These are phyloP conservation scores for Penicillium sp. DNA, from an alignment of 2,329 filamentous ascomycete species.

Conservation along the genomic window DNA sequence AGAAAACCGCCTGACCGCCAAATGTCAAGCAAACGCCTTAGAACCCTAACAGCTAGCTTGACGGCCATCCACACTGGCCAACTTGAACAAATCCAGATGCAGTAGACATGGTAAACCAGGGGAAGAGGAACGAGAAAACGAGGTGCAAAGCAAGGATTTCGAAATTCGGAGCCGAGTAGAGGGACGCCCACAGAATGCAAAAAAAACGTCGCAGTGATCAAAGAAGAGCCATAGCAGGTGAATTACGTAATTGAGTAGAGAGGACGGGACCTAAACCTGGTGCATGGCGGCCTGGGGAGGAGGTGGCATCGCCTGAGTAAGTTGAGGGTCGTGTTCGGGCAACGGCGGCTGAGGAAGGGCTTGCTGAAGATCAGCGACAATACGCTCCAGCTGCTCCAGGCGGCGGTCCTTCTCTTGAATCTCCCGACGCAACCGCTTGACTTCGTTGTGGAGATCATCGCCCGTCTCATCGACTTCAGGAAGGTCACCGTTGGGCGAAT, in stretches of 20 bases:
- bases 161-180: neutral
- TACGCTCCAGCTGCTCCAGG: slow-evolving; percentile 44
- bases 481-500: slow-evolving; percentile 34
- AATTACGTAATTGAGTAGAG: slow-evolving; percentile 9
- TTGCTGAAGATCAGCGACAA: slow-evolving; percentile 40
- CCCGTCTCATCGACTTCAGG: slow-evolving; percentile 46
- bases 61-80: slow-evolving; percentile 9
- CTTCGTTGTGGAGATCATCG: slow-evolving; percentile 58
- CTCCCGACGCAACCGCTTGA: slow-evolving; percentile 67
- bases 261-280: slow-evolving; percentile 14
- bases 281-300: slow-evolving; percentile 18
- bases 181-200: slow-evolving; percentile 37
- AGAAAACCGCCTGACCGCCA: slow-evolving; percentile 36
- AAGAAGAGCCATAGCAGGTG: neutral
- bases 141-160: slow-evolving; percentile 19
- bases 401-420: slow-evolving; percentile 59
- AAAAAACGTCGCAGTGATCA: slow-evolving; percentile 16
- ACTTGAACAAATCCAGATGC: slow-evolving; percentile 19
- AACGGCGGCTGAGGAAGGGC: slow-evolving; percentile 33
- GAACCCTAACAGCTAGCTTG: slow-evolving; percentile 16
- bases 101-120: slow-evolving; percentile 6
- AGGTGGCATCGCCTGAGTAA: slow-evolving; percentile 15
- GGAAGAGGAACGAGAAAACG: neutral
- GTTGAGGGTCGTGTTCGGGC: slow-evolving; percentile 18
- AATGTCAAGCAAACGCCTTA: slow-evolving; percentile 35